These are phyloP conservation scores for Amaranthus hypochondriacus DNA, from an alignment of 148 eudicot genomes.

Conservation along the genomic window DNA sequence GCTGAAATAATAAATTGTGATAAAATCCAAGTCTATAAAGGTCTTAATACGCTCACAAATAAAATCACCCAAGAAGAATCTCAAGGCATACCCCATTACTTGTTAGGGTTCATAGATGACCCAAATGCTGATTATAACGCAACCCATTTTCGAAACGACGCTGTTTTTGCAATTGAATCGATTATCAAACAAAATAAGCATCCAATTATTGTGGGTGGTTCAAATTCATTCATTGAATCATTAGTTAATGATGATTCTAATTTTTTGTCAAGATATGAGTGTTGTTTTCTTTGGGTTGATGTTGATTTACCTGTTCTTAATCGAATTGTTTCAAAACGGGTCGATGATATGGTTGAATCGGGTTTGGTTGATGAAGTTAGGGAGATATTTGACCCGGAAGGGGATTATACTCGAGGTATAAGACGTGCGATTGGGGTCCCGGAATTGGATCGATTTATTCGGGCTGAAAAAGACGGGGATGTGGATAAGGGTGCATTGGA, in stretches of 20 bases:
- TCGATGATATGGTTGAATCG: conserved; percentile 55
- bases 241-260: conserved; percentile 54
- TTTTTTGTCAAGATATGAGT: conserved; percentile 52
- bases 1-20: conserved; percentile 78
- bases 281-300: conserved; percentile 78
- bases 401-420: conserved; percentile 52
- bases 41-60: conserved; percentile 68
- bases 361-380: conserved; percentile 71
- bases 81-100: conserved; percentile 65
- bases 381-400: conserved; percentile 37
- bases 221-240: conserved; percentile 72
- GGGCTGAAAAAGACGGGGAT: conserved; percentile 27
- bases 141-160: conserved; percentile 48
- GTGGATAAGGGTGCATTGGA: conserved; percentile 30
- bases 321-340: conserved; percentile 57
- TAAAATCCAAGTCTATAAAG: conserved; percentile 78
- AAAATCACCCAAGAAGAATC: conserved; percentile 74
- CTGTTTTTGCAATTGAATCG: conserved; percentile 47
- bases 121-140: conserved; percentile 55
- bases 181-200: conserved; percentile 43
- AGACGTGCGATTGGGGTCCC: conserved; percentile 89
- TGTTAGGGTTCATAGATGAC: conserved; percentile 47
- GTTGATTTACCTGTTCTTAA: conserved; percentile 51
- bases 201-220: conserved; percentile 91
- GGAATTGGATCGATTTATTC: conserved; percentile 53